phyloP scores from a whole-genome alignment of 306 rosid genomes.

The Rubus idaeus region DNA sequence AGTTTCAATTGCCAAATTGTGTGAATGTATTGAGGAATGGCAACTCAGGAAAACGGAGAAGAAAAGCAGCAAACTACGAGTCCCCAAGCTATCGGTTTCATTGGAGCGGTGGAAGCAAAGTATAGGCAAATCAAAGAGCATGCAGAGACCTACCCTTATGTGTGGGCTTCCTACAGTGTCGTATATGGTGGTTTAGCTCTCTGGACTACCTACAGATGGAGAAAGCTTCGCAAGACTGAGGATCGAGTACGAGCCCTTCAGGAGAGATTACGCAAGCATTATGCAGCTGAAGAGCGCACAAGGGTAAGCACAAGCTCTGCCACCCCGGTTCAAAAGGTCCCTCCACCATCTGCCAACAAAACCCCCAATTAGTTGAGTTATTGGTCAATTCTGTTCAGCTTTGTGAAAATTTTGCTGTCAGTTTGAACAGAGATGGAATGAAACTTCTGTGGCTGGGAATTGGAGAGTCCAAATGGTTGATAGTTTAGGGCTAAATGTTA shows the following conservation, averaged over 20 bases:
- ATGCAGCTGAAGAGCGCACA: slow-evolving; percentile 55
- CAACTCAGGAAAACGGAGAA: slow-evolving; percentile 33
- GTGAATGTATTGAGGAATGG: slow-evolving; percentile 23
- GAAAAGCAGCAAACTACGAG: slow-evolving; percentile 37
- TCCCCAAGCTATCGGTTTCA: slow-evolving; percentile 34
- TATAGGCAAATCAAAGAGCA: slow-evolving; percentile 59
- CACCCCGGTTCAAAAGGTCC: slow-evolving; percentile 37
- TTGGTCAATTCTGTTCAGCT: neutral
- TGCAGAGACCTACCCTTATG: slow-evolving; percentile 76
- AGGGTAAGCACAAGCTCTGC: slow-evolving; percentile 24
- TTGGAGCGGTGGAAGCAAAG: slow-evolving; percentile 44
- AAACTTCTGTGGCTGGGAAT: neutral
- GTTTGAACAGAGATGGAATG: neutral
- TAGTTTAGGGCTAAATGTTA: neutral
- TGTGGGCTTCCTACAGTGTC: slow-evolving; percentile 78
- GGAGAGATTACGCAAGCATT: slow-evolving; percentile 54
- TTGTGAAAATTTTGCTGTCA: neutral
- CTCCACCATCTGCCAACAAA: slow-evolving; percentile 44
- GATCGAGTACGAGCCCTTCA: slow-evolving; percentile 59
- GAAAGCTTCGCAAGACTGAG: slow-evolving; percentile 83
- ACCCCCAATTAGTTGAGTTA: slow-evolving; percentile 12
- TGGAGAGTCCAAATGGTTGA: neutral
- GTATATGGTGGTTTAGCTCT: slow-evolving; percentile 76
- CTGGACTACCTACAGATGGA: slow-evolving; percentile 71
- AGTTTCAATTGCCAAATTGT: neutral